Conservation (phyloP, 345 rosid species). For the Raphanus raphanistrum region DNA sequence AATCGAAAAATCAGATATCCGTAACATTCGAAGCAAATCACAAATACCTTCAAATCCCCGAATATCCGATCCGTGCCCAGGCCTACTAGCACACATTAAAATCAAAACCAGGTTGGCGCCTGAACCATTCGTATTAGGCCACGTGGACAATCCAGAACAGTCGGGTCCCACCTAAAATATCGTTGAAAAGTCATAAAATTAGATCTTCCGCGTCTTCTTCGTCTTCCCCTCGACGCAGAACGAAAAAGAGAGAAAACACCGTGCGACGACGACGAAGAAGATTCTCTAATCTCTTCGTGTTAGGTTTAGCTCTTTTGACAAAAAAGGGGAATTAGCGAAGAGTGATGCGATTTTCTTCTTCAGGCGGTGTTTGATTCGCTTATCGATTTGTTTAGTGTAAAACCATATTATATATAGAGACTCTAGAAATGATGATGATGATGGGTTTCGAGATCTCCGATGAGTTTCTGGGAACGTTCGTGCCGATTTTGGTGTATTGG, state of each 20-base stretch:
- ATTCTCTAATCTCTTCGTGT: slow-evolving; percentile 29
- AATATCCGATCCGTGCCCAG: too few relatives aligned
- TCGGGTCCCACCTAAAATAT: slow-evolving; percentile 24
- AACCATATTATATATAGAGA: not conserved
- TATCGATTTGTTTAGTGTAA: not conserved
- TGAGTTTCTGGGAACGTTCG: slow-evolving; percentile 75
- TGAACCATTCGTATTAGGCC: slow-evolving; percentile 8
- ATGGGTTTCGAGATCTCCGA: slow-evolving; percentile 65
- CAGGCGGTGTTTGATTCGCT: not conserved
- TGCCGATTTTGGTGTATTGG: slow-evolving; percentile 82
- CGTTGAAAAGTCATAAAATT: not conserved
- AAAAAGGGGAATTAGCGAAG: slow-evolving; percentile 13
- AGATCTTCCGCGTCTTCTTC: slow-evolving; percentile 22
- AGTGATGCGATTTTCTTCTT: slow-evolving; percentile 1
- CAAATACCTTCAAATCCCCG: too few relatives aligned
- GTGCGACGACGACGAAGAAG: slow-evolving; percentile 18
- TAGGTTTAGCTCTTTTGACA: not conserved
- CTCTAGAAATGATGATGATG: not conserved
- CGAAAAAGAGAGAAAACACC: slow-evolving; percentile 2
- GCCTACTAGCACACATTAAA: slow-evolving; percentile 22
- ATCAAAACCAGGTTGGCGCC: slow-evolving; percentile 18
- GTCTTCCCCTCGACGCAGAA: slow-evolving; percentile 17
- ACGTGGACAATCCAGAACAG: slow-evolving; percentile 10
- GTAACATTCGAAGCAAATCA: too few relatives aligned
- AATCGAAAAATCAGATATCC: too few relatives aligned